Percentiles rank a stretch among this genome's conserved stretches.
Conservation (phyloP, 2,329 filamentous ascomycete genomes). For the Diaporthe sp. region DNA sequence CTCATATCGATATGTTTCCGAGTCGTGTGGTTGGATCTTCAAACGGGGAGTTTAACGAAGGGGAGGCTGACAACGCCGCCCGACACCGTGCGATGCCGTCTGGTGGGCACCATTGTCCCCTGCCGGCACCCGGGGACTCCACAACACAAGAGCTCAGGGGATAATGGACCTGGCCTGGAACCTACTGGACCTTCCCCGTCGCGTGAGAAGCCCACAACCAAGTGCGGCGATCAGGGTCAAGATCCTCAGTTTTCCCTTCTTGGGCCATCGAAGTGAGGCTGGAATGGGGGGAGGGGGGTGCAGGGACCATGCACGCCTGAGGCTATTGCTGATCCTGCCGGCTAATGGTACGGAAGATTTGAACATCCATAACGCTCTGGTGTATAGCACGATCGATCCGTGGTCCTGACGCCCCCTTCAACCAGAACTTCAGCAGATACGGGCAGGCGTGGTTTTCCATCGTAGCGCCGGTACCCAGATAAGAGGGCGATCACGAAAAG, state of each 20-base stretch:
- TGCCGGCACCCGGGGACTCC: constrained; percentile 22
- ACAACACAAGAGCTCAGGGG: constrained; percentile 32
- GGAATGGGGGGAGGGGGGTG: background rate
- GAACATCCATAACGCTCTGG: constrained; percentile 18
- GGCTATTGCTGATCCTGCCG: constrained; percentile 24
- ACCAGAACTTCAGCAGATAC: constrained; percentile 24
- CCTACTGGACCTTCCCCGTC: constrained; percentile 11
- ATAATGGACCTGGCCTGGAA: constrained; percentile 29
- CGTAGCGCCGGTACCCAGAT: constrained; percentile 24
- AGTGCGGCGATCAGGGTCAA: constrained; percentile 16
- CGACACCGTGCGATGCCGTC: constrained; percentile 12
- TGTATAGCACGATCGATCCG: constrained; percentile 24
- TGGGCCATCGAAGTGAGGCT: constrained; percentile 12
- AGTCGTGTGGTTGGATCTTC: constrained; percentile 18
- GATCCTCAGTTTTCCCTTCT: constrained; percentile 25
- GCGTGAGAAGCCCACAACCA: constrained; percentile 5
- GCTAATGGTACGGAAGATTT: constrained; percentile 26
- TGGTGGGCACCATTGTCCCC: constrained; percentile 6
- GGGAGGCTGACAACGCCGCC: constrained; percentile 22
- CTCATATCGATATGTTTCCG: constrained; percentile 31
- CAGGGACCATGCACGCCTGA: constrained; percentile 10
- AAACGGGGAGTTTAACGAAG: constrained; percentile 4
- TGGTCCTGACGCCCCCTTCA: constrained; percentile 9
- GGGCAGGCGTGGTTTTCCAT: constrained; percentile 5
- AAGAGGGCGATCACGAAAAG: constrained; percentile 25